A percentile compares a stretch with the other conserved stretches of the same genome.
phyloP scores from a whole-genome alignment of 345 rosid species.

The Linum tenue region DNA sequence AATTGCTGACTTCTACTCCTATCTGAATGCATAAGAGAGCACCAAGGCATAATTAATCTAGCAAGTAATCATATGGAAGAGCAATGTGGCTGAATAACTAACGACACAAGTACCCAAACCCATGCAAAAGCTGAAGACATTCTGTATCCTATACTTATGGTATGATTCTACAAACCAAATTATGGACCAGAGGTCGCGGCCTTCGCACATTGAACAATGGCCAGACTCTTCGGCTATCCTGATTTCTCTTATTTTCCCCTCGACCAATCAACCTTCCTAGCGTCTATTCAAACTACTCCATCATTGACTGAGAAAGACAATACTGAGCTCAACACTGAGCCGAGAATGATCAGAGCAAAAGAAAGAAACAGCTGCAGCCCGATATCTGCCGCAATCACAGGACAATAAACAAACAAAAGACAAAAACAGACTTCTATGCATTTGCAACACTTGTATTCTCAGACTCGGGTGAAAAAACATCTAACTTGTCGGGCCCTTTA shows the following conservation, averaged over 20 bases:
- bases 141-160: background rate
- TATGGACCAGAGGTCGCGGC: background rate
- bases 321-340: background rate
- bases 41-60: no score
- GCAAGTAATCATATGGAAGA: no score
- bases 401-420: background rate
- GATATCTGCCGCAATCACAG: slow-evolving; percentile 12
- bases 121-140: no score
- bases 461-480: slow-evolving; percentile 12
- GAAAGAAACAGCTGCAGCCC: slow-evolving; percentile 11
- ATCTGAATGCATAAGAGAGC: no score
- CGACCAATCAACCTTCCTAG: background rate
- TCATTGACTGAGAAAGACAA: slow-evolving; percentile 7
- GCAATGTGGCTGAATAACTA: no score
- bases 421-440: slow-evolving; percentile 8
- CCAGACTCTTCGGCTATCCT: background rate
- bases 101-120: no score
- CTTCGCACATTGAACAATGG: background rate
- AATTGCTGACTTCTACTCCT: no score
- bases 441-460: slow-evolving; percentile 20
- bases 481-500: slow-evolving; percentile 9
- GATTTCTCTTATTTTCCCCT: background rate
- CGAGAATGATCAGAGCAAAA: background rate
- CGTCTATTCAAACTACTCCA: slow-evolving; percentile 10
- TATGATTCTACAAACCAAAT: background rate